A percentile compares a stretch with the other conserved stretches of the same genome.
These are phyloP conservation scores for Typha latifolia DNA, from an alignment of 176 grass and related monocot species.

Conservation along the genomic window DNA sequence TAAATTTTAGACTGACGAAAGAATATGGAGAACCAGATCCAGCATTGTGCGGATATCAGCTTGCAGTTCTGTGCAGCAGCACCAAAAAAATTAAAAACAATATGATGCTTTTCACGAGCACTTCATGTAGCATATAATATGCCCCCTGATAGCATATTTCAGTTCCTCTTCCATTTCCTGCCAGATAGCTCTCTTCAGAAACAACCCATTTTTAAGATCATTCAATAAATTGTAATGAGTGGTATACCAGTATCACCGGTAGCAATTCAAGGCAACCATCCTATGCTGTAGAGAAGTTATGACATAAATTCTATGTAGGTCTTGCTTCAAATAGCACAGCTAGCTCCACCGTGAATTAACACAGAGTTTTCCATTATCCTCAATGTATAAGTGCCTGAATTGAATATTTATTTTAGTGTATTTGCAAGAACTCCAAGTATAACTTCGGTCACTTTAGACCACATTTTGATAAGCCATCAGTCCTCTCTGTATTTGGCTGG, in stretches of 20 bases:
- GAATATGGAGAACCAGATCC: not conserved
- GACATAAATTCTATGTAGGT: not conserved
- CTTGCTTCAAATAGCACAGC: not conserved
- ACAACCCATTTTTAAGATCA: not conserved
- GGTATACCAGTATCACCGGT: too few species aligned
- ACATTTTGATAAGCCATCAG: not conserved
- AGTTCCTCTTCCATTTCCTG: not conserved
- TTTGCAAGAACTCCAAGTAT: not conserved
- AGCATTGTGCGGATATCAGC: not conserved
- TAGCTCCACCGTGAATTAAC: not conserved
- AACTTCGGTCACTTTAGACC: not conserved
- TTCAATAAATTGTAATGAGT: not conserved
- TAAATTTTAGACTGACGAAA: not conserved
- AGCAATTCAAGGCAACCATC: not conserved
- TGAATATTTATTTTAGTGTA: not conserved
- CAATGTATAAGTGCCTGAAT: not conserved
- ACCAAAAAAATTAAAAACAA: not conserved
- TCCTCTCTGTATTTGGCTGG: constrained; percentile 1
- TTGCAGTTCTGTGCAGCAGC: not conserved
- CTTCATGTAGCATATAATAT: not conserved
- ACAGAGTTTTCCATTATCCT: not conserved
- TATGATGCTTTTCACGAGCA: not conserved
- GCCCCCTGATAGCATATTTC: not conserved
- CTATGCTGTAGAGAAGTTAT: not conserved
- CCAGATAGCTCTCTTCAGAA: not conserved